Conservation (phyloP, 2,329 filamentous ascomycete species). For the Talaromyces sp. region DNA sequence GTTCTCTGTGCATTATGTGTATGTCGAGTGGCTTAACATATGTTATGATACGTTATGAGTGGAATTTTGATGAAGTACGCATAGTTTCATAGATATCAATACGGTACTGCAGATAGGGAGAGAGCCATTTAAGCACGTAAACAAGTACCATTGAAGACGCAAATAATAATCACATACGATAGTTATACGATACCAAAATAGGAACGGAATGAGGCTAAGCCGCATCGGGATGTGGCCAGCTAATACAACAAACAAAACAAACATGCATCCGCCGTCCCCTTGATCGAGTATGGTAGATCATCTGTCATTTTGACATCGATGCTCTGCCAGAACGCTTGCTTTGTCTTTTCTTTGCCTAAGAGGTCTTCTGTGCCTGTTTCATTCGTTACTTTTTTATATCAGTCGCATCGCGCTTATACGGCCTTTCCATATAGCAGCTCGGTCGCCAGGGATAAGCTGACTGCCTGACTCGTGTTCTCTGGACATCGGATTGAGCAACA, state of each 20-base stretch:
- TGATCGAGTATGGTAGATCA: neutral
- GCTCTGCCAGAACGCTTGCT: neutral
- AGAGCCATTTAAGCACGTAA: neutral
- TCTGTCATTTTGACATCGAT: neutral
- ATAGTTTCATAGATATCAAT: neutral
- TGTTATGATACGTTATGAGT: neutral
- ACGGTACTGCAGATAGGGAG: neutral
- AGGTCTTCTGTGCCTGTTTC: constrained; percentile 54
- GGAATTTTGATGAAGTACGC: neutral
- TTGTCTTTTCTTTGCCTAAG: neutral
- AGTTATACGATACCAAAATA: neutral
- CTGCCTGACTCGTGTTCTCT: neutral
- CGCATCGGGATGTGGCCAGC: neutral
- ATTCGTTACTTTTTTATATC: constrained; percentile 39
- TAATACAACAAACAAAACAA: neutral
- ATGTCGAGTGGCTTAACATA: neutral
- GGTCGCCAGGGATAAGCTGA: neutral
- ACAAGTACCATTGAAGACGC: neutral
- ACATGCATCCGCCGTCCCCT: neutral
- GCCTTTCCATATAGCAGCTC: neutral
- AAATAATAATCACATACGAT: neutral
- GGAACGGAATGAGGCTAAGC: neutral
- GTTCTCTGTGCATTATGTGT: neutral
- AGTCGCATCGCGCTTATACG: neutral
- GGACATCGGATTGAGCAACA: neutral